Conservation (phyloP, 1,284 basidiomycete species). For the Tilletia horrida region DNA sequence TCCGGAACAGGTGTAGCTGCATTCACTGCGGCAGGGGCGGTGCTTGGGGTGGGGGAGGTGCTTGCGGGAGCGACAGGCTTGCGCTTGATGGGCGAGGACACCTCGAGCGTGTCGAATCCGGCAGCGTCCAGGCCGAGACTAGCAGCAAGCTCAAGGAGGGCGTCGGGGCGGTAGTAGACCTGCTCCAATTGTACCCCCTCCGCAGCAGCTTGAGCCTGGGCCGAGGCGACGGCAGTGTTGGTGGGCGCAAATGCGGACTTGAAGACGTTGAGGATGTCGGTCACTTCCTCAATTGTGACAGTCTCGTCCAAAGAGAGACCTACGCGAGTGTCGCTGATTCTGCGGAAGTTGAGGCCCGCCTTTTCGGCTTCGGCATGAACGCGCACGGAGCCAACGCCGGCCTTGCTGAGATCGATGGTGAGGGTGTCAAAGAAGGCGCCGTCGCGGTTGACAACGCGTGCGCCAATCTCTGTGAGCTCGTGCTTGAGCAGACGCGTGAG, state of each 20-base stretch:
- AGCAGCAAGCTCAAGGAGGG: constrained; percentile 34
- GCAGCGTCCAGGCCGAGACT: constrained; percentile 36
- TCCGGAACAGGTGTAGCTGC: constrained; percentile 24
- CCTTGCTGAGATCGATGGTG: constrained; percentile 70
- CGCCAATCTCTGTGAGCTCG: constrained; percentile 71
- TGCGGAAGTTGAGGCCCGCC: constrained; percentile 78
- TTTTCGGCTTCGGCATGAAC: constrained; percentile 70
- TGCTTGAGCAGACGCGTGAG: constrained; percentile 76
- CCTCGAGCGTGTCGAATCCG: constrained; percentile 35
- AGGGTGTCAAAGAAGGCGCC: constrained; percentile 85
- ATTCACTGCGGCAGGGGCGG: constrained; percentile 22
- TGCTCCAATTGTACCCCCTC: constrained; percentile 17
- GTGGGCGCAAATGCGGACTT: constrained; percentile 53
- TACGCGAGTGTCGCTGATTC: constrained; percentile 71
- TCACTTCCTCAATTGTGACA: constrained; percentile 63
- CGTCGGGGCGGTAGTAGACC: constrained; percentile 37
- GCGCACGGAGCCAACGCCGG: constrained; percentile 63
- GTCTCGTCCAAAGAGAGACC: constrained; percentile 93
- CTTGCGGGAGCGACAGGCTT: constrained; percentile 11
- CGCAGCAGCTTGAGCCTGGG: constrained; percentile 24
- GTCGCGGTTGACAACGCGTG: constrained; percentile 60
- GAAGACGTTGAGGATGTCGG: constrained; percentile 78
- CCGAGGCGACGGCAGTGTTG: constrained; percentile 46
- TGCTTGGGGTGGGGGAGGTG: constrained; percentile 15
- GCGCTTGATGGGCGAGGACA: constrained; percentile 31